Conservation (phyloP, 2,329 filamentous ascomycete species). For the Sarocladium strictum region DNA sequence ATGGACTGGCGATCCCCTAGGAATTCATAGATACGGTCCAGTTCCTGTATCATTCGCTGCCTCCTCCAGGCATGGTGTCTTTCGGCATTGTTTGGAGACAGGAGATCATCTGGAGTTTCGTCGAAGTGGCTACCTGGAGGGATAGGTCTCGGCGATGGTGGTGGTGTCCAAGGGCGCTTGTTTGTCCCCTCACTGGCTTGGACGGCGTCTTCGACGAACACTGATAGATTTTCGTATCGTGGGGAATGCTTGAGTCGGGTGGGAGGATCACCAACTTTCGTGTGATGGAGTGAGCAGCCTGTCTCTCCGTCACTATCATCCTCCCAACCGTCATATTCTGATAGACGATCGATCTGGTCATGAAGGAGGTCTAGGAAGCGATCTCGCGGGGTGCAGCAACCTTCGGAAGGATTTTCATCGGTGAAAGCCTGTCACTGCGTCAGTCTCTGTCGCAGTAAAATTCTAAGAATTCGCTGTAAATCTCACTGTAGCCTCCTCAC, state of each 20-base stretch:
- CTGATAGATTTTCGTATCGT: constrained; percentile 18
- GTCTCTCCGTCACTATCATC: background rate
- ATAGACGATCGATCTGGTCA: constrained; percentile 17
- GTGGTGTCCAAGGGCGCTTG: constrained; percentile 15
- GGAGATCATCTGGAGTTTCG: background rate
- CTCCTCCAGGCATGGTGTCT: background rate
- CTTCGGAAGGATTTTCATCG: background rate
- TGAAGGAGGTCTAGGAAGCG: constrained; percentile 22
- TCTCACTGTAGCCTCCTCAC: background rate
- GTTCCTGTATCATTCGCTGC: constrained; percentile 10
- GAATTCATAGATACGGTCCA: background rate
- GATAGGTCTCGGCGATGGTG: constrained; percentile 12
- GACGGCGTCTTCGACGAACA: background rate
- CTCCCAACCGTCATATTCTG: constrained; percentile 10
- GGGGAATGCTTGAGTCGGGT: constrained; percentile 19
- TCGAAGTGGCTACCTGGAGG: background rate
- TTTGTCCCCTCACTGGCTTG: background rate
- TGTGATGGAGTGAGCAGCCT: background rate
- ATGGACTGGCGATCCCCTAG: background rate
- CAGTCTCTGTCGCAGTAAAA: background rate
- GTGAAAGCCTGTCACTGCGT: background rate
- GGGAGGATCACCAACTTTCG: constrained; percentile 1
- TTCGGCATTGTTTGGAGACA: background rate
- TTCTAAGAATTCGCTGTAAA: background rate
- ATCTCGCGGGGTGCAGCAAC: background rate